phyloP scores from a whole-genome alignment of 495 filamentous ascomycete species.

The Penicillium psychrofluorescens region DNA sequence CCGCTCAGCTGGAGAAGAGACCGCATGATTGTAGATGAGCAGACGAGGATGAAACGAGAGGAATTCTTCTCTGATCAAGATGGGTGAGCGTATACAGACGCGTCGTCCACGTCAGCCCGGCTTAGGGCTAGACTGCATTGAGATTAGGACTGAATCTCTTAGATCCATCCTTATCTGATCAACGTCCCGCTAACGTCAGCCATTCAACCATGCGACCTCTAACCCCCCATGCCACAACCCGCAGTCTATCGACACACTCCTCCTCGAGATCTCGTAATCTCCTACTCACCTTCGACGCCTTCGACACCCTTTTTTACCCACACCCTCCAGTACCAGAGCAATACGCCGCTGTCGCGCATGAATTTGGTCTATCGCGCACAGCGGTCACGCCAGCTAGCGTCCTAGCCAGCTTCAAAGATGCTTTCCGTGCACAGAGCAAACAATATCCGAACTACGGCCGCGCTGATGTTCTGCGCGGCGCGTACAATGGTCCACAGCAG shows the following conservation, averaged over 20 bases:
- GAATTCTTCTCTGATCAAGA: no score
- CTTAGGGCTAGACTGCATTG: no score
- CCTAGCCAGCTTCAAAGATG: constrained; percentile 32
- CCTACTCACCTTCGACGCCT: constrained; percentile 68
- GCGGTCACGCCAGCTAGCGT: constrained; percentile 20
- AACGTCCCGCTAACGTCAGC: no score
- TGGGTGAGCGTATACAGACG: no score
- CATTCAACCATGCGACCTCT: no score
- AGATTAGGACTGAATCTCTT: no score
- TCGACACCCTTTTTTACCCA: constrained; percentile 67
- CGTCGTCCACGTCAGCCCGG: no score
- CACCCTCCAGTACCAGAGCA: constrained; percentile 50
- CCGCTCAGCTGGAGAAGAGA: constrained; percentile 4
- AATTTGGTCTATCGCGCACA: constrained; percentile 43
- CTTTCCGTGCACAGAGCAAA: constrained; percentile 43
- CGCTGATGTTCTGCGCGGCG: constrained; percentile 28
- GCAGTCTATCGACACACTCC: not conserved
- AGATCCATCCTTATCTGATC: no score
- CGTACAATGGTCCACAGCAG: constrained; percentile 44
- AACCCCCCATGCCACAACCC: no score
- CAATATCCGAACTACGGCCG: constrained; percentile 63
- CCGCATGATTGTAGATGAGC: no score
- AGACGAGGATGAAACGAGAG: no score
- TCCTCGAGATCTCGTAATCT: constrained; percentile 27
- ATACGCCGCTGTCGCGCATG: constrained; percentile 52